A percentile compares a stretch with the other conserved stretches of the same genome.
These are phyloP conservation scores for Acarospora socialis DNA, from an alignment of 2,329 filamentous ascomycete genomes.

Conservation along the genomic window DNA sequence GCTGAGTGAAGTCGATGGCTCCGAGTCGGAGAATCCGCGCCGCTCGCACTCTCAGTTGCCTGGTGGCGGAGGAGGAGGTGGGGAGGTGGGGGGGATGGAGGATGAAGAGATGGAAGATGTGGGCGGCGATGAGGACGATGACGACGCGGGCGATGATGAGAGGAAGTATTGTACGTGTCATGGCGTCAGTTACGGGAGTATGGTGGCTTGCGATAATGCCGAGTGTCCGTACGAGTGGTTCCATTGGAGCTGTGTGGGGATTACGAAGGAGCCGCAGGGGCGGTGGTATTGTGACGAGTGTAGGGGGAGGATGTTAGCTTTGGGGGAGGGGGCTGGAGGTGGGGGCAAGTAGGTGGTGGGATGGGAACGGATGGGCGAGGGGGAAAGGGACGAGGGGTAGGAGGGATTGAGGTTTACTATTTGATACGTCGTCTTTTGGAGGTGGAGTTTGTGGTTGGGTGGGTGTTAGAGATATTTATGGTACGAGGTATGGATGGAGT, in stretches of 20 bases:
- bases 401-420: too few relatives aligned
- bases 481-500: too few relatives aligned
- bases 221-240: slow-evolving; percentile 53
- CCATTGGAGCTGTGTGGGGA: slow-evolving; percentile 48
- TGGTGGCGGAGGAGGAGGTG: slow-evolving; percentile 14
- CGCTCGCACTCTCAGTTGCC: too few relatives aligned
- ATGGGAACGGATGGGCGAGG: too few relatives aligned
- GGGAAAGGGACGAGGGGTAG: too few relatives aligned
- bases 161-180: slow-evolving; percentile 53
- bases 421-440: too few relatives aligned
- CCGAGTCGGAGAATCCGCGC: slow-evolving; percentile 33
- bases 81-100: slow-evolving; percentile 23
- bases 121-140: slow-evolving; percentile 32
- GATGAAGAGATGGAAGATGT: slow-evolving; percentile 18
- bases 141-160: slow-evolving; percentile 41
- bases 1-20: slow-evolving; percentile 37
- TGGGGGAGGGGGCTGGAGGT: too few relatives aligned
- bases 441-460: too few relatives aligned
- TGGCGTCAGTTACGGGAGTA: slow-evolving; percentile 50
- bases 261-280: slow-evolving; percentile 44
- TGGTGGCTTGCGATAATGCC: slow-evolving; percentile 55
- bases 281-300: slow-evolving; percentile 45
- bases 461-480: too few relatives aligned
- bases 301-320: slow-evolving; percentile 21
- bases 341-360: too few relatives aligned